Evolutionary conservation across 2,329 filamentous ascomycete species (phyloP), one percentile per base, ranked within the genome.

Genomic region (Talaromyces rugulosus): DNA sequence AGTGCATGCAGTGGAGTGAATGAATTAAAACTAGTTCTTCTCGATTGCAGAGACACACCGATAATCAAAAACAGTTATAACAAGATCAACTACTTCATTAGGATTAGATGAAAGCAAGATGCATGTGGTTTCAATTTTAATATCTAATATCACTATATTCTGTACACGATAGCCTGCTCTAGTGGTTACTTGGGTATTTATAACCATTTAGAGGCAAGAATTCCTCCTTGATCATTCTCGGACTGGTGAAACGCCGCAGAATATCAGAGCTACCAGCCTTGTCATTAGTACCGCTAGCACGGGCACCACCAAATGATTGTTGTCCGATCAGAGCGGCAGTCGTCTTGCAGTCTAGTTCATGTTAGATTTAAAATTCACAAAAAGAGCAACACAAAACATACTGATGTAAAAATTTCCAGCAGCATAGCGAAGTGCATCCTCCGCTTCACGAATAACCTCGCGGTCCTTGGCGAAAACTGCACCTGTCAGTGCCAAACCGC

Each of bases 191-290:
- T 18, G 88, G 87, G 74, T 92, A 92, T 58, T 74, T 74, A 36
- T 92, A 87, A 73, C 82, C 80, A 36, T 82, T 82, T 36, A 85
- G 87, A 3, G 85, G 78, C 64, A 79, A 77, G 69, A 91, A 92
- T 80, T 92, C 89, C 81, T 92, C 89, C 85, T 90, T 90, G 70
- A 90, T 83, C 52, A 85, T 86, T 65, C 87, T 80, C 70, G 84
- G 77, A 74, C 86, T 89, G 61, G 89, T 86, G 72, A 90, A 90
- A 54, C 88, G 81, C 62, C 80, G 82, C 68, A 90, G 74, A 64
- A 90, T 74, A 74, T 86, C 86, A 67, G 81, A 75, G 70, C 85
- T 88, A 42, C 88, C 88, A 16, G 88, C 87, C 82, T 90, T 90
- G 77, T 90, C 88, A 72, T 90, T 90, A 23, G 88, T 90, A 30